phyloP scores from a whole-genome alignment of 2,329 filamentous ascomycete species.

The Aspergillus hiratsukae region DNA sequence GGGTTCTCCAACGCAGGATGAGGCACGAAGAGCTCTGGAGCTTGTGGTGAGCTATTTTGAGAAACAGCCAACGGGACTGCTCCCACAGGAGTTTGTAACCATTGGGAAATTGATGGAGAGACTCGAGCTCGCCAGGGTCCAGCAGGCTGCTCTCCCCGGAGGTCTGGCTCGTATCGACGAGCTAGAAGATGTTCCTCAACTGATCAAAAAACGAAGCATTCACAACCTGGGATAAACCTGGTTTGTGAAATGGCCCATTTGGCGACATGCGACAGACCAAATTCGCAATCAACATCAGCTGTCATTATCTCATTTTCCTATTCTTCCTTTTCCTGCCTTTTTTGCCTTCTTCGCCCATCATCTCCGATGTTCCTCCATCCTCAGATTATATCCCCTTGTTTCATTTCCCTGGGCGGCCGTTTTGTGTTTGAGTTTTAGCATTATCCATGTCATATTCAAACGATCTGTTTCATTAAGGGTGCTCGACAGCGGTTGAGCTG shows the following conservation, averaged over 20 bases:
- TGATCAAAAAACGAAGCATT: constrained; percentile 46
- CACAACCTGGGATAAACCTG: constrained; percentile 34
- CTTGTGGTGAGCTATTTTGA: constrained; percentile 79
- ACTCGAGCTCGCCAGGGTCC: constrained; percentile 62
- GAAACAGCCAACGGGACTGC: constrained; percentile 62
- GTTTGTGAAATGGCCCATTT: not conserved
- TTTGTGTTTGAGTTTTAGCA: constrained; percentile 7
- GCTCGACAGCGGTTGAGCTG: constrained; percentile 4
- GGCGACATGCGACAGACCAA: not conserved
- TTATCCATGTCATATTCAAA: constrained; percentile 11
- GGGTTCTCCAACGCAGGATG: constrained; percentile 72
- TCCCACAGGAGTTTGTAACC: constrained; percentile 73
- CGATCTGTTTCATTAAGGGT: constrained; percentile 12
- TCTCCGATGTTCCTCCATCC: constrained; percentile 7
- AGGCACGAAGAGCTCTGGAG: constrained; percentile 76
- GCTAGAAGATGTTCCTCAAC: constrained; percentile 35
- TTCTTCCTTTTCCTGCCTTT: not conserved
- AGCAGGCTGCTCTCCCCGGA: constrained; percentile 36
- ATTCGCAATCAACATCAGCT: not conserved
- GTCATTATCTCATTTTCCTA: constrained; percentile 2
- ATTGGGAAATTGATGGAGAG: constrained; percentile 84
- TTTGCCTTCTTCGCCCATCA: not conserved
- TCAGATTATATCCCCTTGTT: constrained; percentile 13
- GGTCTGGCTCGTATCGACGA: constrained; percentile 43
- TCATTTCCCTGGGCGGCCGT: constrained; percentile 11